Conservation (phyloP, 139 green algal genomes). For the Volvox reticuliferus region DNA sequence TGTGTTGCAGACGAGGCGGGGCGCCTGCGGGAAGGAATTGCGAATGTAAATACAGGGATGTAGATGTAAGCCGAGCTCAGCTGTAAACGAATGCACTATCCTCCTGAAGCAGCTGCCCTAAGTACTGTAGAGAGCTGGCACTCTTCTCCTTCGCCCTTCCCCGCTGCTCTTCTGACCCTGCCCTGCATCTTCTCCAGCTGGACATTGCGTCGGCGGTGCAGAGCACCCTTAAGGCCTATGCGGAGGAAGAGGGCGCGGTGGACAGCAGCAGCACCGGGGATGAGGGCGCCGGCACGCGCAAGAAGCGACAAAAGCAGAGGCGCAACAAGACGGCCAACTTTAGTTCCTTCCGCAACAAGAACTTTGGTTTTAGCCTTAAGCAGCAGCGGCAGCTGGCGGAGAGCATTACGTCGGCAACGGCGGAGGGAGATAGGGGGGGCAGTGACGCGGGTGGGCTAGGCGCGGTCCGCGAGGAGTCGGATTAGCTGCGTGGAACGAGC, state of each 20-base stretch:
- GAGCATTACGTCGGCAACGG: not conserved
- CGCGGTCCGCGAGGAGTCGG: not conserved
- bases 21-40: too few species aligned
- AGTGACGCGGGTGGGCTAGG: not conserved
- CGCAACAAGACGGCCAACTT: slow-evolving; percentile 49
- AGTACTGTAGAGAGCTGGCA: too few species aligned
- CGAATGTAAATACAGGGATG: too few species aligned
- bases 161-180: too few species aligned
- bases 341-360: slow-evolving; percentile 43
- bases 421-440: not conserved
- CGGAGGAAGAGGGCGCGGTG: not conserved
- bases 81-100: too few species aligned
- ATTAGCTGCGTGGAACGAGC: not conserved
- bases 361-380: slow-evolving; percentile 22
- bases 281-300: not conserved
- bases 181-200: not conserved
- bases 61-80: too few species aligned
- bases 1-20: too few species aligned
- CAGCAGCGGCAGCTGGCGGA: slow-evolving; percentile 27
- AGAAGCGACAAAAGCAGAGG: slow-evolving; percentile 42
- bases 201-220: slow-evolving; percentile 42
- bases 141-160: too few species aligned
- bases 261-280: slow-evolving; percentile 4
- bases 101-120: too few species aligned
- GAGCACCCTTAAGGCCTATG: slow-evolving; percentile 11